Evolutionary conservation across 2,329 filamentous ascomycete genomes (phyloP).

Genomic region (Xylariaceae sp.): DNA sequence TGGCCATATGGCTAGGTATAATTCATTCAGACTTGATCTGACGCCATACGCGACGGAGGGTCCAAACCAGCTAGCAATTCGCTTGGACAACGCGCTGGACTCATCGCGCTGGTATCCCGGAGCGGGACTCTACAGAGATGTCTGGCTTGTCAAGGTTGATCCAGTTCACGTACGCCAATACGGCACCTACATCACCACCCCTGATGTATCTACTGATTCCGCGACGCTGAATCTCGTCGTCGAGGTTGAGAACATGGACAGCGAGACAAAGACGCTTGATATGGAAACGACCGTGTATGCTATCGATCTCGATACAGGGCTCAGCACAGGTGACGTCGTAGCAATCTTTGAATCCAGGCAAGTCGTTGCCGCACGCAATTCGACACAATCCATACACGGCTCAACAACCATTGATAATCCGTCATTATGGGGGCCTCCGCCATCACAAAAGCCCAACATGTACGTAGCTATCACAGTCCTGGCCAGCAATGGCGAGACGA

Average conservation of each 20-base stretch:
- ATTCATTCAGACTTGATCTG: constrained; percentile 48
- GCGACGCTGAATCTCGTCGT: constrained; percentile 43
- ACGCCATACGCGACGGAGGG: constrained; percentile 38
- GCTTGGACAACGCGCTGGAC: constrained; percentile 46
- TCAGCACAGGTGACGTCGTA: constrained; percentile 26
- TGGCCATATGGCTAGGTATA: constrained; percentile 51
- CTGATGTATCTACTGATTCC: constrained; percentile 38
- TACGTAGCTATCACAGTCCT: constrained; percentile 45
- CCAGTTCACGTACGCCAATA: constrained; percentile 45
- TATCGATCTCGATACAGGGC: constrained; percentile 32
- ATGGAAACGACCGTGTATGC: constrained; percentile 39
- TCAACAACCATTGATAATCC: constrained; percentile 37
- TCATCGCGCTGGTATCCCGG: constrained; percentile 53
- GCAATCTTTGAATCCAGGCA: constrained; percentile 34
- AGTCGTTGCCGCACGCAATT: constrained; percentile 27
- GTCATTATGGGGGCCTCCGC: constrained; percentile 45
- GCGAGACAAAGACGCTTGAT: constrained; percentile 29
- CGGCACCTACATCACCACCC: constrained; percentile 47
- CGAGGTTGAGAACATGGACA: constrained; percentile 42
- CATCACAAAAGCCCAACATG: constrained; percentile 42
- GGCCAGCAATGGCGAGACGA: constrained; percentile 14
- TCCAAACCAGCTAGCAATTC: constrained; percentile 44
- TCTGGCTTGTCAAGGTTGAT: constrained; percentile 49
- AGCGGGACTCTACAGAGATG: constrained; percentile 49
- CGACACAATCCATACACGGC: constrained; percentile 31